Conservation (phyloP, 176 grass and related monocot genomes). For the Olyra latifolia region DNA sequence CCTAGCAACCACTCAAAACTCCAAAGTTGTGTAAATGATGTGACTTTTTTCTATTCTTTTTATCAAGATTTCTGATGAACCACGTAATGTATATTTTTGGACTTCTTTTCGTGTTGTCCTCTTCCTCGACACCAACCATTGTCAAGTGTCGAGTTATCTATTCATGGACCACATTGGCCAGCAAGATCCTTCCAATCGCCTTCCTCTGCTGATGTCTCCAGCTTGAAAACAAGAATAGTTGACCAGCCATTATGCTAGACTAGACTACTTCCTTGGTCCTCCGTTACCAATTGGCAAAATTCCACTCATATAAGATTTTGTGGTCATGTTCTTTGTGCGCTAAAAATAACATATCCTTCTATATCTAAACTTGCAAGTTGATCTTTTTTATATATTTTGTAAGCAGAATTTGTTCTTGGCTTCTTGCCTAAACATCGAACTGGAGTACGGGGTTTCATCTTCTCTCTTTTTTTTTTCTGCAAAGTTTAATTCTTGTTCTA, state of each 20-base stretch:
- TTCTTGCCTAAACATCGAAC: not conserved
- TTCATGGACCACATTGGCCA: constrained; percentile 12
- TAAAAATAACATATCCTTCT: not conserved
- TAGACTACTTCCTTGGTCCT: constrained; percentile 21
- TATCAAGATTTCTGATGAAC: not conserved
- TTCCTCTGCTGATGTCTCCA: constrained; percentile 14
- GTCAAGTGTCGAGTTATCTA: not conserved
- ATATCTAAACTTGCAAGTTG: not conserved
- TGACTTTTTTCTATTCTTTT: constrained; percentile 24
- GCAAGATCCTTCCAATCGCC: constrained; percentile 30
- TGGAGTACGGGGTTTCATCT: not conserved
- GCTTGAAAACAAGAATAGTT: not conserved
- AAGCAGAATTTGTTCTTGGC: not conserved
- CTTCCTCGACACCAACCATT: not conserved
- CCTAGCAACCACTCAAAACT: constrained; percentile 7
- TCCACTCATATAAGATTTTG: not conserved
- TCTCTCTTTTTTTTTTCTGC: not conserved
- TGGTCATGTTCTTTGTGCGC: not conserved
- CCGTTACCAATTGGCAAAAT: not conserved
- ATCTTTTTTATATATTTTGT: not conserved
- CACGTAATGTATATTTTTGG: not conserved
- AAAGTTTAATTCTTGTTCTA: not conserved
- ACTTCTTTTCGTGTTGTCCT: not conserved
- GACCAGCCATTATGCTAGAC: not conserved
- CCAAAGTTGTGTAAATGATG: constrained; percentile 4